Percentiles rank a stretch among this genome's conserved stretches.
Conservation (phyloP, 1,284 basidiomycete genomes). For the Kwoniella shivajii region DNA sequence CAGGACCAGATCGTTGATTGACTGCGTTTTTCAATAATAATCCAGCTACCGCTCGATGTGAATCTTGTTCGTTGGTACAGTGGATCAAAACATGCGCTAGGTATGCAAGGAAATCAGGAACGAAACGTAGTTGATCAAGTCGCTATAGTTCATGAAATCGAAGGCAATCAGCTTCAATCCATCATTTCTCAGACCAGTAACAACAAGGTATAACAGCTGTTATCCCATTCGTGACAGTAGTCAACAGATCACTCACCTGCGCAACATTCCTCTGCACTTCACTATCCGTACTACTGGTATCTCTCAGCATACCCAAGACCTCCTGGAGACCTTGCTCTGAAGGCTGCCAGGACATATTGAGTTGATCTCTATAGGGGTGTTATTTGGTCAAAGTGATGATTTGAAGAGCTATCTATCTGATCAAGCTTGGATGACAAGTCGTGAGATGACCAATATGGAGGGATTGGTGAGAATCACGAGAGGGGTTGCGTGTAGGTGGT, state of each 20-base stretch:
- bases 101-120: slow-evolving; percentile 95
- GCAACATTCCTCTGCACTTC: slow-evolving; percentile 54
- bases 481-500: too few species aligned
- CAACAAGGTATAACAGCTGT: background rate
- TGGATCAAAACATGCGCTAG: slow-evolving; percentile 88
- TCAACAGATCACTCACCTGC: slow-evolving; percentile 45
- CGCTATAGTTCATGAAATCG: slow-evolving; percentile 61
- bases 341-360: slow-evolving; percentile 52
- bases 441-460: too few species aligned
- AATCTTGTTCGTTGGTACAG: slow-evolving; percentile 68
- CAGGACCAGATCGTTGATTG: slow-evolving; percentile 30
- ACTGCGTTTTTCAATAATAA: slow-evolving; percentile 95
- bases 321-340: slow-evolving; percentile 51
- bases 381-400: too few species aligned
- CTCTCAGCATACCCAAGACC: slow-evolving; percentile 54
- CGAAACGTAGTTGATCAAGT: slow-evolving; percentile 82
- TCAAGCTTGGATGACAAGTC: too few species aligned
- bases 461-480: too few species aligned
- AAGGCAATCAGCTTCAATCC: background rate
- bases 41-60: slow-evolving; percentile 91
- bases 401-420: too few species aligned
- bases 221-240: background rate
- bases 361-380: too few species aligned
- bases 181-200: background rate
- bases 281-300: slow-evolving; percentile 53